A percentile compares a stretch with the other conserved stretches of the same genome.
Conservation (phyloP, 495 filamentous ascomycete genomes). For the Aspergillus steynii region DNA sequence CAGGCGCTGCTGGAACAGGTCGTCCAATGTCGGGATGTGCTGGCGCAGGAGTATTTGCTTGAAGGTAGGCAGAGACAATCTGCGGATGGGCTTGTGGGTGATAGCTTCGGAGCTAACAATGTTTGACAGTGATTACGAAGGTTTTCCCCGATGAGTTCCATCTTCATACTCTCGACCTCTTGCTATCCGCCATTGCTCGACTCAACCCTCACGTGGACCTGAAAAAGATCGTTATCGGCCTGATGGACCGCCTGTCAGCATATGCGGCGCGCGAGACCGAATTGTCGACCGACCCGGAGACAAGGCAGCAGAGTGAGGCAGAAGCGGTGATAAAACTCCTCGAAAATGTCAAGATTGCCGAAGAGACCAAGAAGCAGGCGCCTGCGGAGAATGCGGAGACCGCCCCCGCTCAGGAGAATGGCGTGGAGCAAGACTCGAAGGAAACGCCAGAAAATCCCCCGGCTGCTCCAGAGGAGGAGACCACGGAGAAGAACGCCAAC, state of each 20-base stretch:
- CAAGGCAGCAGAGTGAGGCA: constrained; percentile 74
- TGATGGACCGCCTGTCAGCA: constrained; percentile 93
- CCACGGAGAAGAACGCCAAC: constrained; percentile 20
- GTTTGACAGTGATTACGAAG: constrained; percentile 80
- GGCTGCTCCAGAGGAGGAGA: constrained; percentile 24
- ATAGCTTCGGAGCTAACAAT: constrained; percentile 23
- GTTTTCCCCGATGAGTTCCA: constrained; percentile 99
- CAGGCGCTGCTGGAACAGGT: constrained; percentile 92
- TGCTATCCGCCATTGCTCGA: constrained; percentile 85
- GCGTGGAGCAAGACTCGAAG: constrained; percentile 40
- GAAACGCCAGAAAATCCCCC: constrained; percentile 21
- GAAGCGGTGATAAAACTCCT: constrained; percentile 76
- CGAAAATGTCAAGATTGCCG: constrained; percentile 72
- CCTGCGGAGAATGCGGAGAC: constrained; percentile 31
- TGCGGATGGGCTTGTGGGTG: not conserved
- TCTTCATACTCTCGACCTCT: constrained; percentile 90
- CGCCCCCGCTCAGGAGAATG: constrained; percentile 44
- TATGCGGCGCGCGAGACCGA: constrained; percentile 90
- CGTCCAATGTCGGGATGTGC: constrained; percentile 93
- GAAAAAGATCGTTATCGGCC: constrained; percentile 95
- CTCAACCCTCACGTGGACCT: constrained; percentile 95
- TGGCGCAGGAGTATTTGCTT: constrained; percentile 95
- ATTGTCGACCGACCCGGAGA: constrained; percentile 69
- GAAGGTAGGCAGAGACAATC: constrained; percentile 57
- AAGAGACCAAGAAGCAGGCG: constrained; percentile 51